phyloP scores from a whole-genome alignment of 257 asterid genomes.

The Ajuga chamaepitys region DNA sequence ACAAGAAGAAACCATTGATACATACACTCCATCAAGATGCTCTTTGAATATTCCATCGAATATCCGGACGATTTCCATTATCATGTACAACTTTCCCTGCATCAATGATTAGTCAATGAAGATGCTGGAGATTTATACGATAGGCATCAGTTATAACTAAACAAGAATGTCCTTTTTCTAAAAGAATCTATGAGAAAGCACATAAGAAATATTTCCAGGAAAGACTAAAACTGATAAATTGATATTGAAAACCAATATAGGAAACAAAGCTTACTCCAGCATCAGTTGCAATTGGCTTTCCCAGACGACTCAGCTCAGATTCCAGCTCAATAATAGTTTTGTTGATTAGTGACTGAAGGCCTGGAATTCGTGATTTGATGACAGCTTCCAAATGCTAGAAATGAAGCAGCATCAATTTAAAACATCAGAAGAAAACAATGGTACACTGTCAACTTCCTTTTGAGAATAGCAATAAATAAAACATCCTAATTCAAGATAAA shows the following conservation, averaged over 20 bases:
- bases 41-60: slow-evolving; percentile 96
- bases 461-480: not conserved
- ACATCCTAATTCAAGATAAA: not conserved
- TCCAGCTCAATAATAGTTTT: slow-evolving; percentile 88
- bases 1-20: slow-evolving; percentile 1
- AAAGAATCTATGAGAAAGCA: not conserved
- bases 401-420: slow-evolving; percentile 11
- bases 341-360: slow-evolving; percentile 94
- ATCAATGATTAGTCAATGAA: slow-evolving; percentile 12
- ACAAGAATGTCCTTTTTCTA: not conserved
- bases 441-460: not conserved
- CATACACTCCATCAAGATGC: slow-evolving; percentile 97
- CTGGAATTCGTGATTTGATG: slow-evolving; percentile 96
- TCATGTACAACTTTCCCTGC: slow-evolving; percentile 98
- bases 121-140: slow-evolving; percentile 2
- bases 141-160: not conserved
- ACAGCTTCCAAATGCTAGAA: slow-evolving; percentile 93
- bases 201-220: not conserved
- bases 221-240: not conserved
- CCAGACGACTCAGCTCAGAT: slow-evolving; percentile 83
- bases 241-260: slow-evolving; percentile 5
- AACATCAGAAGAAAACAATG: not conserved
- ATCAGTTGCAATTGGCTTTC: slow-evolving; percentile 94
- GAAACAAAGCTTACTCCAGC: slow-evolving; percentile 76
- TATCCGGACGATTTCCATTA: slow-evolving; percentile 89